Evolutionary conservation across 441 rosid genomes (phyloP), one percentile per base, ranked within the genome.

Genomic region (Brassica hybrid): DNA sequence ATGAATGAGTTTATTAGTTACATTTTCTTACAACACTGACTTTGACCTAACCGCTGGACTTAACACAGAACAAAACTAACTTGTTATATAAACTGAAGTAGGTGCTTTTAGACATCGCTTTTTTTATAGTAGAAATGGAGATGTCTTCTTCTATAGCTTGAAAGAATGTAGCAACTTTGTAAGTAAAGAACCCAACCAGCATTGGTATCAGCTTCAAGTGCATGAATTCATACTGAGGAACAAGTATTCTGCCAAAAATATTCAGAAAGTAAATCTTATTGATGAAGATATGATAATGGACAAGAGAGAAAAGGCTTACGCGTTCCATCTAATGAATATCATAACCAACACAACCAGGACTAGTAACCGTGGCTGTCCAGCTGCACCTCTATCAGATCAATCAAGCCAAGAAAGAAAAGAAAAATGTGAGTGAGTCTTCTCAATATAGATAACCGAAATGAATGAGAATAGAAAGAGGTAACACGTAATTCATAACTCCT

Each of bases 171-270:
- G 97, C 97, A 16, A 91, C 84, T 85, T 94, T 91, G 84, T 90
- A 90, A 17, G 96, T 90, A 85, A 94, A 94, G 75, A 91, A 93
- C 45, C 99, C 99, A 72, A 94, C 97, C 69, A 94, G 76, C 90
- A 93, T 91, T 0, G 72, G 83, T 27, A 92, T 81, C 27, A 25
- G n/a, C n/a, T n/a, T n/a, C n/a, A n/a, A n/a, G n/a, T n/a, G 32
- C 3, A 27, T 27, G 32, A 27, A 27, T 27, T 27, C 32, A 27
- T 89, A 94, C 74, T 91, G 88, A 2, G 97, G 99, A 76, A 89
- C 97, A 73, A 88, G 84, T 67, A 91, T 90, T 82, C 98, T 91
- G 90, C 80, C 13, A 81, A 32, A 45, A 23, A n/a, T 7, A 48
- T 21, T 66, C 34, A 1, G 16, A 9, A 70, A 34, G 64, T 21